Evolutionary conservation across 345 rosid genomes (phyloP).

Genomic region (Sapria himalayana): DNA sequence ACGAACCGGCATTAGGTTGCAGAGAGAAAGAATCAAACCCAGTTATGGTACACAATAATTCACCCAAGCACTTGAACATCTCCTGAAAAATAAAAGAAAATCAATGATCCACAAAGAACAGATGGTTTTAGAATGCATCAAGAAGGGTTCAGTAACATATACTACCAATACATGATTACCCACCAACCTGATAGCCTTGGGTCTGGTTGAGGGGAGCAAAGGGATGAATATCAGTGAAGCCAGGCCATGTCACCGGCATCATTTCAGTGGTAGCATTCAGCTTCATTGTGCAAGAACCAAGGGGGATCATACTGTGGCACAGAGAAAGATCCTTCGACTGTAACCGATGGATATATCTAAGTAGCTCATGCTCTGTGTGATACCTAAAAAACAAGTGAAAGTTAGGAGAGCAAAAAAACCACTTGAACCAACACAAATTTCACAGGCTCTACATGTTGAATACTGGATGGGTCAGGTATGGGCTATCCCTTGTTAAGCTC

Average conservation of each 20-base stretch:
- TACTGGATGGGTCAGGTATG: conserved; percentile 59
- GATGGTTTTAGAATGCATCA: not conserved
- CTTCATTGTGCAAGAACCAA: conserved; percentile 99
- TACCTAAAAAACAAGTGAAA: conserved; percentile 23
- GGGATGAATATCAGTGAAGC: conserved; percentile 76
- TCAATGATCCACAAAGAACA: conserved; percentile 8
- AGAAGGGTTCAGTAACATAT: conserved; percentile 1
- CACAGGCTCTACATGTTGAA: conserved; percentile 50
- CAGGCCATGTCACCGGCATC: conserved; percentile 95
- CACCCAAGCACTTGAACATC: conserved; percentile 81
- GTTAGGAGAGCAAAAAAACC: conserved; percentile 10
- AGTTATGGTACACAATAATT: conserved; percentile 63
- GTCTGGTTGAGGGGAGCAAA: conserved; percentile 75
- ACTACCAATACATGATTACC: not conserved
- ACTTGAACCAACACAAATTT: no score
- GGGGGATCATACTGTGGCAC: conserved; percentile 98
- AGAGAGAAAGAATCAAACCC: conserved; percentile 96
- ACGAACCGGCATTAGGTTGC: conserved; percentile 98
- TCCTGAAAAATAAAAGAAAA: conserved; percentile 30
- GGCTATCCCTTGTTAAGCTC: conserved; percentile 43
- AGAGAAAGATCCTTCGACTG: conserved; percentile 83
- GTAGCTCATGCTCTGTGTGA: conserved; percentile 91
- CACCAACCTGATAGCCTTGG: conserved; percentile 63
- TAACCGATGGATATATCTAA: conserved; percentile 57
- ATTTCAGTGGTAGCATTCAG: conserved; percentile 92